Percentiles rank a stretch among this genome's conserved stretches.
phyloP scores from a whole-genome alignment of 2,329 filamentous ascomycete species.

The Bipolaris sorokiniana region DNA sequence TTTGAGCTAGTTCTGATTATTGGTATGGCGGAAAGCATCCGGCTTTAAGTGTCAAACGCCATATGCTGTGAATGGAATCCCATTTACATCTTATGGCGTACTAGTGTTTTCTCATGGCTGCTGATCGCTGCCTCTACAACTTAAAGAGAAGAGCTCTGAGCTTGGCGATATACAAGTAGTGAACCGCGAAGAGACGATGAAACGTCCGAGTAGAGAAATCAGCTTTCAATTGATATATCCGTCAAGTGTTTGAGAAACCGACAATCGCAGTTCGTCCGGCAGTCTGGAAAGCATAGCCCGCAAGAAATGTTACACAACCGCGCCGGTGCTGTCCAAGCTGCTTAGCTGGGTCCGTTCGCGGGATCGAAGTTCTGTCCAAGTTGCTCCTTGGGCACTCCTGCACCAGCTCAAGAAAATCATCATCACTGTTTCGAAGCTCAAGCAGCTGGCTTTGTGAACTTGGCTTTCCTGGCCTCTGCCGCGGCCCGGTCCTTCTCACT shows the following conservation, averaged over 20 bases:
- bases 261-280: constrained; percentile 25
- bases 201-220: constrained; percentile 17
- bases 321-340: constrained; percentile 23
- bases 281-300: constrained; percentile 30
- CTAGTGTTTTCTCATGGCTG: background rate
- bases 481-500: constrained; percentile 52
- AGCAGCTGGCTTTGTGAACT: constrained; percentile 47
- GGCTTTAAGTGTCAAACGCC: background rate
- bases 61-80: background rate
- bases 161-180: constrained; percentile 3
- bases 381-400: constrained; percentile 9
- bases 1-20: background rate
- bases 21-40: too few species aligned
- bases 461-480: constrained; percentile 54
- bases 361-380: constrained; percentile 8
- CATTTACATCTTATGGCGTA: background rate
- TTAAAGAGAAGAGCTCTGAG: background rate
- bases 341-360: constrained; percentile 15
- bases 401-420: constrained; percentile 12
- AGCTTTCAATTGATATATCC: constrained; percentile 36
- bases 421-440: constrained; percentile 15
- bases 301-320: constrained; percentile 35
- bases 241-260: constrained; percentile 28
- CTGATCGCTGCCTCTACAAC: background rate
- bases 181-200: constrained; percentile 5